Conservation (phyloP, 225 moss, liverwort and hornwort species). For the Asterella californica region DNA sequence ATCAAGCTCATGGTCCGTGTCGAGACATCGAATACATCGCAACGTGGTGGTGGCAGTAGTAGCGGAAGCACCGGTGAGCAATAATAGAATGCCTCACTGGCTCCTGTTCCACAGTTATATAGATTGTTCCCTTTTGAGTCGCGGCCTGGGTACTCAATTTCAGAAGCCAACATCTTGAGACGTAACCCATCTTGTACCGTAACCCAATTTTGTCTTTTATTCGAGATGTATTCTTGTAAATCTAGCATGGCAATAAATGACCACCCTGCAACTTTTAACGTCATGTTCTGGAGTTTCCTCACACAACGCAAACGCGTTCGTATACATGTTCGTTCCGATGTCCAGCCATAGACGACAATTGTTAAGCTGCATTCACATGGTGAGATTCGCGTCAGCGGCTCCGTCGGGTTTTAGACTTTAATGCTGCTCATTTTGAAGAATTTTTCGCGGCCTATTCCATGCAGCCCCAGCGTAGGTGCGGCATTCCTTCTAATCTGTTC, state of each 20-base stretch:
- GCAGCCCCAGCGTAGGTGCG: no score
- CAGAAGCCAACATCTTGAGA: slow-evolving; percentile 15
- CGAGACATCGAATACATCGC: slow-evolving; percentile 24
- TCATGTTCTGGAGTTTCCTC: background rate
- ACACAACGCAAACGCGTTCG: no score
- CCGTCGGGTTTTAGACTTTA: no score
- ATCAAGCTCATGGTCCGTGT: slow-evolving; percentile 79
- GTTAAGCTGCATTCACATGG: no score
- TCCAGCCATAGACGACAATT: no score
- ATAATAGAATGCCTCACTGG: slow-evolving; percentile 13
- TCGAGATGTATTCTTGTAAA: slow-evolving; percentile 29
- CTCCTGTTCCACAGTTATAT: slow-evolving; percentile 11
- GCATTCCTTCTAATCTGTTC: no score
- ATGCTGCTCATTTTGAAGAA: no score
- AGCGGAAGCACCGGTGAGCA: slow-evolving; percentile 37
- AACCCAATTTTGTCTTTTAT: slow-evolving; percentile 42
- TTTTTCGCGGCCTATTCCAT: no score
- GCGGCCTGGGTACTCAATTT: slow-evolving; percentile 20
- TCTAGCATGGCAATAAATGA: slow-evolving; percentile 22
- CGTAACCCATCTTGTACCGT: slow-evolving; percentile 39
- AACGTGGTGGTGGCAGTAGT: slow-evolving; percentile 32
- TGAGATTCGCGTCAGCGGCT: no score
- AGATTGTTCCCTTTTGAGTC: slow-evolving; percentile 26
- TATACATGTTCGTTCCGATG: no score
- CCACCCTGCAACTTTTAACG: slow-evolving; percentile 16